Evolutionary conservation across 2,329 filamentous ascomycete genomes (phyloP).

Genomic region (Fusarium circinatum): DNA sequence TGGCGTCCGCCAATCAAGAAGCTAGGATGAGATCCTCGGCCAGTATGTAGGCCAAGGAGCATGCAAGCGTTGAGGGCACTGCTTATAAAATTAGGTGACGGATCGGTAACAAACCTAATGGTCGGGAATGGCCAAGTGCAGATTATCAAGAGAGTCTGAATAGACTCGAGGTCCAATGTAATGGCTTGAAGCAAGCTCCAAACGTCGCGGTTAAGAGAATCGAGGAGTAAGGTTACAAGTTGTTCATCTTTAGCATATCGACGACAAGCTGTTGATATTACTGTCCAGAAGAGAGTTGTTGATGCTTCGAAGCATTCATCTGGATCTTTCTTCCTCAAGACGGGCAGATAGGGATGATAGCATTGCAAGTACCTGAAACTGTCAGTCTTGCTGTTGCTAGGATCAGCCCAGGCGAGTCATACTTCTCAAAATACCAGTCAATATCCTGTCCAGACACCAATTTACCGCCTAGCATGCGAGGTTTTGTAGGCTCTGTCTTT

Average conservation of each 20-base stretch:
- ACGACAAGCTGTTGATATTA: slow-evolving; percentile 61
- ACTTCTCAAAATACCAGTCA: slow-evolving; percentile 66
- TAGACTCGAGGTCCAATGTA: slow-evolving; percentile 57
- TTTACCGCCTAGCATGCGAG: slow-evolving; percentile 58
- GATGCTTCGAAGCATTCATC: slow-evolving; percentile 61
- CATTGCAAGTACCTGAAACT: slow-evolving; percentile 59
- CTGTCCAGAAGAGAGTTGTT: slow-evolving; percentile 64
- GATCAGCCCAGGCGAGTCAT: background rate
- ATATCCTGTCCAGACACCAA: slow-evolving; percentile 64
- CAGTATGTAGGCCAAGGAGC: slow-evolving; percentile 62
- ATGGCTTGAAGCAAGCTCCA: slow-evolving; percentile 56
- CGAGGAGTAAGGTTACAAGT: slow-evolving; percentile 57
- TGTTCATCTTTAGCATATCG: slow-evolving; percentile 58
- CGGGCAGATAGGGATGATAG: slow-evolving; percentile 64
- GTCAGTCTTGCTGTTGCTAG: background rate
- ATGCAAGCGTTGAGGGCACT: slow-evolving; percentile 60
- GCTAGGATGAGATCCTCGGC: slow-evolving; percentile 61
- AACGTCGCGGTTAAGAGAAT: slow-evolving; percentile 59
- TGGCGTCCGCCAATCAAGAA: slow-evolving; percentile 58
- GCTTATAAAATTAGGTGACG: slow-evolving; percentile 58
- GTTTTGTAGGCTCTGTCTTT: slow-evolving; percentile 47
- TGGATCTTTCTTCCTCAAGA: slow-evolving; percentile 60
- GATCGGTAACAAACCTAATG: slow-evolving; percentile 62
- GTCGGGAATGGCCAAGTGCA: slow-evolving; percentile 63
- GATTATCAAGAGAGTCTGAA: slow-evolving; percentile 63